Evolutionary conservation across 345 rosid species (phyloP).

Genomic region (Salix viminalis): DNA sequence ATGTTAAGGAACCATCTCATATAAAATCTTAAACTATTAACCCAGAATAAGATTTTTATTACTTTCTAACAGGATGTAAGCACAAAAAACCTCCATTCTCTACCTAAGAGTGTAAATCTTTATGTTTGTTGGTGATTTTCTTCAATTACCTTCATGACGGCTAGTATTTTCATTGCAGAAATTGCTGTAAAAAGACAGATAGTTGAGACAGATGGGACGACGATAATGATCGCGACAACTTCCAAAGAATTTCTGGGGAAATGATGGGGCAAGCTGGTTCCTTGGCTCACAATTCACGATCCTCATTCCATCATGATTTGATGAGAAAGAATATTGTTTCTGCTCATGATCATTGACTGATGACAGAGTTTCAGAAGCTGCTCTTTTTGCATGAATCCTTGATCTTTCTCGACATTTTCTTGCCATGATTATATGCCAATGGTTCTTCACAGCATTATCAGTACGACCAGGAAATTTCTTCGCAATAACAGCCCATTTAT

Average conservation of each 20-base stretch:
- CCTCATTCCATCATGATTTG: neutral
- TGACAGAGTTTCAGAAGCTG: neutral
- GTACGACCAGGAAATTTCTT: constrained; percentile 85
- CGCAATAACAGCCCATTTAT: constrained; percentile 84
- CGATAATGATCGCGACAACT: neutral
- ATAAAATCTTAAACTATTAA: no score
- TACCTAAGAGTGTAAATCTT: neutral
- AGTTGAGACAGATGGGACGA: neutral
- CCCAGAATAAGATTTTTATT: no score
- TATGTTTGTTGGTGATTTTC: neutral
- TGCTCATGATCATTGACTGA: neutral
- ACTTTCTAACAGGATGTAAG: no score
- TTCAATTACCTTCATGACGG: constrained; percentile 2
- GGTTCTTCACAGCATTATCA: constrained; percentile 95
- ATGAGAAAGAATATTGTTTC: neutral
- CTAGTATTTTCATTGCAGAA: neutral
- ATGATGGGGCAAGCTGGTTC: neutral
- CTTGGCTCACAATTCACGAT: neutral
- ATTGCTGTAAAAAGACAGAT: neutral
- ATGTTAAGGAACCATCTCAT: no score
- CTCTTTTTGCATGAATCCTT: constrained; percentile 13
- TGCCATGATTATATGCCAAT: constrained; percentile 96
- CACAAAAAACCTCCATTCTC: neutral
- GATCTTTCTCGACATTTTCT: constrained; percentile 47
- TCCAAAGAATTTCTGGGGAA: neutral